phyloP scores from a whole-genome alignment of 768 basidiomycete species.

The Favolaschia claudopus region DNA sequence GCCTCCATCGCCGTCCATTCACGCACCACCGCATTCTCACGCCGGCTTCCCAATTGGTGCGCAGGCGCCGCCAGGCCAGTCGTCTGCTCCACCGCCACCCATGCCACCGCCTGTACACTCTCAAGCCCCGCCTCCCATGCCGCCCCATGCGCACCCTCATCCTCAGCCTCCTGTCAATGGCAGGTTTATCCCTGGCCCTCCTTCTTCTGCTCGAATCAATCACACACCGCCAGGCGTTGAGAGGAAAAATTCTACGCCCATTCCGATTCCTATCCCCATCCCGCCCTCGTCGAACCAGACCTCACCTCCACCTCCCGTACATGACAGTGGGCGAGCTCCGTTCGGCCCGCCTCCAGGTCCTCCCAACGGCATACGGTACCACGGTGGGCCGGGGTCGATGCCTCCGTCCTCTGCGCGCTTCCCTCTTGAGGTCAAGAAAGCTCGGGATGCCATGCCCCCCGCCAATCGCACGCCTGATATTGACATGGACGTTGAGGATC shows the following conservation, averaged over 20 bases:
- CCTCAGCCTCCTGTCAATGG: not conserved
- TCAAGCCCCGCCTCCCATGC: too few relatives aligned
- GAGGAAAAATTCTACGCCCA: slow-evolving; percentile 5
- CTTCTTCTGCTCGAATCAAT: not conserved
- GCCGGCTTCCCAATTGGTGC: too few relatives aligned
- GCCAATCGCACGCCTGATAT: not conserved
- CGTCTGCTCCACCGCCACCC: too few relatives aligned
- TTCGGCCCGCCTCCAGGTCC: too few relatives aligned
- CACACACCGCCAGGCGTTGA: not conserved
- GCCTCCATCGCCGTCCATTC: not conserved
- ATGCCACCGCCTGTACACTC: too few relatives aligned
- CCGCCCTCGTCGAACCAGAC: not conserved
- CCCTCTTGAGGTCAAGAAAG: not conserved
- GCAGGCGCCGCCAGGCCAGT: too few relatives aligned
- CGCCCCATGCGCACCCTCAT: too few relatives aligned
- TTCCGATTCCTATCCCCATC: not conserved
- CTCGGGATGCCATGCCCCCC: not conserved
- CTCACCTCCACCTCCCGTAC: too few relatives aligned
- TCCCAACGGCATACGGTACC: too few relatives aligned
- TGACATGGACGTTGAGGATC: slow-evolving; percentile 13
- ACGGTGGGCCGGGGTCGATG: too few relatives aligned
- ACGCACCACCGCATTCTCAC: not conserved
- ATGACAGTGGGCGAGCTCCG: too few relatives aligned
- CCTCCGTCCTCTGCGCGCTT: too few relatives aligned
- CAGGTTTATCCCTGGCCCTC: not conserved